Conservation (phyloP, 139 green algal species). For the Mesotaenium endlicherianum region DNA sequence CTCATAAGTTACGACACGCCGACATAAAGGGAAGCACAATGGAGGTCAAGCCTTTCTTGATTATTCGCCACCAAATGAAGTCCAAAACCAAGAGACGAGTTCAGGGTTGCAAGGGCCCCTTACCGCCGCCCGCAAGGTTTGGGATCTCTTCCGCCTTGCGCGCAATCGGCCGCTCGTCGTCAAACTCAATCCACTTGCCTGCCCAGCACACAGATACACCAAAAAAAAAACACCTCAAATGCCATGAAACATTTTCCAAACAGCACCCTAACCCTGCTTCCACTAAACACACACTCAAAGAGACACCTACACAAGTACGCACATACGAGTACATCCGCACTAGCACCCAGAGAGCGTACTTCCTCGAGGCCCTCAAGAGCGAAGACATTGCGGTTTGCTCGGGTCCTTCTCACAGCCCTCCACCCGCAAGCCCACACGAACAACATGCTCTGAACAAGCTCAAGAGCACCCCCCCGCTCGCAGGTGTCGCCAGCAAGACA, state of each 20-base stretch:
- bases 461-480: too few species aligned
- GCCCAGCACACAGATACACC: neutral
- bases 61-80: neutral
- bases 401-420: too few species aligned
- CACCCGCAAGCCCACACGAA: too few species aligned
- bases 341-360: too few species aligned
- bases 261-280: neutral
- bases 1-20: neutral
- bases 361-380: too few species aligned
- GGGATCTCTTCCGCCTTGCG: slow-evolving; percentile 83
- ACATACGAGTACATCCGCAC: too few species aligned
- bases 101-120: neutral
- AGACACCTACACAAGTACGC: neutral
- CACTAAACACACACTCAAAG: neutral
- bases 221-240: neutral
- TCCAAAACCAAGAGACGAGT: neutral
- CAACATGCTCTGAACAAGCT: too few species aligned
- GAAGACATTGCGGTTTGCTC: too few species aligned
- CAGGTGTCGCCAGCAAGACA: too few species aligned
- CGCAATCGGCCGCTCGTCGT: slow-evolving; percentile 76
- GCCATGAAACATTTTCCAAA: neutral
- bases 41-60: neutral
- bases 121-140: slow-evolving; percentile 60
- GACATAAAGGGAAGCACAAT: neutral
- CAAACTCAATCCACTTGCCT: slow-evolving; percentile 89